A percentile compares a stretch with the other conserved stretches of the same genome.
These are phyloP conservation scores for Pyrenochaeta sp. DNA, from an alignment of 2,329 filamentous ascomycete species.

Conservation along the genomic window DNA sequence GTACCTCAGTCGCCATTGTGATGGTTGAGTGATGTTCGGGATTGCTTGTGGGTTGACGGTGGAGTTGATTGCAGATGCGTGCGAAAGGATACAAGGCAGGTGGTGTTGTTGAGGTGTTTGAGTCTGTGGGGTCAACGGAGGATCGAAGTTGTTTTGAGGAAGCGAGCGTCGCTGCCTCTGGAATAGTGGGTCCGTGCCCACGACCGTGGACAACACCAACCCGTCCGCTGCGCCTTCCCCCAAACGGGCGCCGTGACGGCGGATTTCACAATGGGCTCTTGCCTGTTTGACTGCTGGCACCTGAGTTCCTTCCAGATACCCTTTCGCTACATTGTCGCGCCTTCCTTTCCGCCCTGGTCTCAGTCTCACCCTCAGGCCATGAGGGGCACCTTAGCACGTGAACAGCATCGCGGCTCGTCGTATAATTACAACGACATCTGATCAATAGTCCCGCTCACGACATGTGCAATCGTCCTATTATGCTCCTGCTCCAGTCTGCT, in stretches of 20 bases:
- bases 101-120: slow-evolving; percentile 34
- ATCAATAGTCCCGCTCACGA: slow-evolving; percentile 8
- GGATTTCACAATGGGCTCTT: slow-evolving; percentile 24
- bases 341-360: background rate
- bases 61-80: slow-evolving; percentile 31
- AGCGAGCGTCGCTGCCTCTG: slow-evolving; percentile 39
- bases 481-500: slow-evolving; percentile 7
- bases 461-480: slow-evolving; percentile 7
- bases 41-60: slow-evolving; percentile 22
- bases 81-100: slow-evolving; percentile 33
- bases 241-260: slow-evolving; percentile 23
- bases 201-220: slow-evolving; percentile 28
- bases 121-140: slow-evolving; percentile 30
- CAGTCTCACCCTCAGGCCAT: slow-evolving; percentile 7
- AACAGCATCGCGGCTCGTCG: slow-evolving; percentile 12
- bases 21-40: slow-evolving; percentile 24
- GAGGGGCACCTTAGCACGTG: slow-evolving; percentile 27
- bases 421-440: slow-evolving; percentile 1
- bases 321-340: background rate
- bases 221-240: slow-evolving; percentile 32
- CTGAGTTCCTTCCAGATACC: background rate
- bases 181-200: slow-evolving; percentile 16
- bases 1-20: slow-evolving; percentile 71
- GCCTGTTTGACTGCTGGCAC: slow-evolving; percentile 4
- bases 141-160: slow-evolving; percentile 41